Base-by-base conservation (phyloP, 2,329 filamentous ascomycete species). In the Alternaria sp. region DNA sequence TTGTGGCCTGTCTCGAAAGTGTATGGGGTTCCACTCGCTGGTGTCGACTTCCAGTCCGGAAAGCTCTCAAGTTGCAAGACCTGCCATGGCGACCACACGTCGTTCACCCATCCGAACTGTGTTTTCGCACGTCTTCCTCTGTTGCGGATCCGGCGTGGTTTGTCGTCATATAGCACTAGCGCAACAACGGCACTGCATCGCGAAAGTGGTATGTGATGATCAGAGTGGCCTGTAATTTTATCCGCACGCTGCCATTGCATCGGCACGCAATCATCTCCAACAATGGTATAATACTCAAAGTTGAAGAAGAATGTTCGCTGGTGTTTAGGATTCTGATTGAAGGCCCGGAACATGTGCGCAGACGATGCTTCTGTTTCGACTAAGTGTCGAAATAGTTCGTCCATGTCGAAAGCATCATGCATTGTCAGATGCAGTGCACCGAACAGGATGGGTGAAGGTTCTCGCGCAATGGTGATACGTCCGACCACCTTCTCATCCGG, bases 231-330 rank as follows among this genome's bases (percentile, higher is more conserved):
- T 73, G 68, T 82, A 73, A 34, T 74, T 44, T 80, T 81, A 65
- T 89, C 86, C 38, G 84, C 83, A 20, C 81, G 78, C 69, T 90
- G 88, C 87, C 87, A 90, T 6, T 85, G 80, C 68, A 87, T 85
- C 0, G 88, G 87, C 32, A 82, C 80, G 41, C 87, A 83, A 4
- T 82, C 83, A 5, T 85, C 81, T 2, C 83, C 85, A 12, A 89
- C 83, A 7, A 89, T 81, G 5, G 87, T 89, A 69, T 88, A 89
- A 71, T 89, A 90, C 66, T 89, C 88, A 72, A 90, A 89, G 43
- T 83, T 85, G 71, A 90, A 89, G 65, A 88, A 84, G 72, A 89
- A 88, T 8, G 84, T 85, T 7, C 84, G 80, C 65, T 86, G 86
- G 12, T 83, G 83, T 8, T 84, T 77, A 5, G 77, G 69, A 28